phyloP scores from a whole-genome alignment of 1,284 basidiomycete species.

The Neolentinus lepideus region DNA sequence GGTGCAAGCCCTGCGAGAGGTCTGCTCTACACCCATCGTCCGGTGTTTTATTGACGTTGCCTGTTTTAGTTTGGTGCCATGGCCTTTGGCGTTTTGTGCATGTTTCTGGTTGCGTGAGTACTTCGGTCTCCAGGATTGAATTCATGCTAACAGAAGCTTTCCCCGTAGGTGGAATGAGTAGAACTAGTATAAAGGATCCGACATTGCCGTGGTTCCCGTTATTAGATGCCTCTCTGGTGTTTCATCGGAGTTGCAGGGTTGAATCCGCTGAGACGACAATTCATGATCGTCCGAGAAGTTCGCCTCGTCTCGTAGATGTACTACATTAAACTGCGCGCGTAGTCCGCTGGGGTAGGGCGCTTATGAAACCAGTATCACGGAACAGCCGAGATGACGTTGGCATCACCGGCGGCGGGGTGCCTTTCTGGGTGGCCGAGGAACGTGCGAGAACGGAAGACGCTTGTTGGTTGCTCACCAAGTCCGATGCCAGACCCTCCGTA shows the following conservation, averaged over 20 bases:
- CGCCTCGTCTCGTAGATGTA: not conserved
- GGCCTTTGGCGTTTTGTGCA: constrained; percentile 82
- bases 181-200: constrained; percentile 10
- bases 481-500: not conserved
- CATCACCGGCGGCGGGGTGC: constrained; percentile 3
- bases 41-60: constrained; percentile 7
- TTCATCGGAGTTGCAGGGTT: not conserved
- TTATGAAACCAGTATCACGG: not conserved
- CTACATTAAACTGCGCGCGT: not conserved
- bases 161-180: constrained; percentile 78
- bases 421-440: constrained; percentile 22
- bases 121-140: constrained; percentile 4
- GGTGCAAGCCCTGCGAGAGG: constrained; percentile 82
- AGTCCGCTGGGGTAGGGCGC: not conserved
- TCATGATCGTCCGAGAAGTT: not conserved
- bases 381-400: constrained; percentile 1
- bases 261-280: not conserved
- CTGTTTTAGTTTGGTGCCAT: constrained; percentile 75
- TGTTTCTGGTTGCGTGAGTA: constrained; percentile 84
- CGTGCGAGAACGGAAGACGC: constrained; percentile 29
- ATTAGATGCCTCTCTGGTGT: not conserved
- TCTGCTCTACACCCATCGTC: constrained; percentile 24
- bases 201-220: not conserved
- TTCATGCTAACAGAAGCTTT: constrained; percentile 9
- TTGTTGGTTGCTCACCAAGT: constrained; percentile 17